Evolutionary conservation across 2,329 filamentous ascomycete species (phyloP).

Genomic region (Pseudocercospora pini-densiflorae): DNA sequence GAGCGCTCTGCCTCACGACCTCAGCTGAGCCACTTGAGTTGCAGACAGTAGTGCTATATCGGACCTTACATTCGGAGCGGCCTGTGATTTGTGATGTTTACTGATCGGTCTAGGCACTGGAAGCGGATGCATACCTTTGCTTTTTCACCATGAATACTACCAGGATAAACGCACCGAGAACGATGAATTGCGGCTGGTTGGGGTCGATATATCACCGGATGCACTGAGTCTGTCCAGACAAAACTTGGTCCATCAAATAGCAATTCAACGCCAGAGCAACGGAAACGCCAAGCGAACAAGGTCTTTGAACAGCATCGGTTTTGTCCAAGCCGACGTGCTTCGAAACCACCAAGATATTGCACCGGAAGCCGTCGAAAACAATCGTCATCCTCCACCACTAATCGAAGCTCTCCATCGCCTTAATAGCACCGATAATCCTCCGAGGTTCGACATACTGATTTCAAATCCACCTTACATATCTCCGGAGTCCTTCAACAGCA

Average conservation of each 20-base stretch:
- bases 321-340: conserved; percentile 43
- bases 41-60: not conserved
- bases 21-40: not conserved
- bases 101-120: conserved; percentile 55
- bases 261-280: conserved; percentile 27
- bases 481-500: conserved; percentile 60
- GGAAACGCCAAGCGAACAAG: not conserved
- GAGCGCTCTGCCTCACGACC: not conserved
- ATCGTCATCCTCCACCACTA: conserved; percentile 13
- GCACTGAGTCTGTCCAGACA: conserved; percentile 68
- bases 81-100: not conserved
- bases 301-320: conserved; percentile 34
- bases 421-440: not conserved
- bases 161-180: conserved; percentile 25
- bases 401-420: conserved; percentile 23
- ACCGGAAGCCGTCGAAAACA: not conserved
- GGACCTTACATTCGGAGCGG: not conserved
- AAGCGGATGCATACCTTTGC: conserved; percentile 84
- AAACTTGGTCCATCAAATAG: conserved; percentile 56
- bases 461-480: conserved; percentile 95
- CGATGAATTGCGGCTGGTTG: conserved; percentile 58
- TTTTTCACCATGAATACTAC: conserved; percentile 67
- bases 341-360: conserved; percentile 1
- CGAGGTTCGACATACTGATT: conserved; percentile 65
- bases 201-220: conserved; percentile 71